Conservation (phyloP, 148 eudicot genomes). For the Agrostemma githago region DNA sequence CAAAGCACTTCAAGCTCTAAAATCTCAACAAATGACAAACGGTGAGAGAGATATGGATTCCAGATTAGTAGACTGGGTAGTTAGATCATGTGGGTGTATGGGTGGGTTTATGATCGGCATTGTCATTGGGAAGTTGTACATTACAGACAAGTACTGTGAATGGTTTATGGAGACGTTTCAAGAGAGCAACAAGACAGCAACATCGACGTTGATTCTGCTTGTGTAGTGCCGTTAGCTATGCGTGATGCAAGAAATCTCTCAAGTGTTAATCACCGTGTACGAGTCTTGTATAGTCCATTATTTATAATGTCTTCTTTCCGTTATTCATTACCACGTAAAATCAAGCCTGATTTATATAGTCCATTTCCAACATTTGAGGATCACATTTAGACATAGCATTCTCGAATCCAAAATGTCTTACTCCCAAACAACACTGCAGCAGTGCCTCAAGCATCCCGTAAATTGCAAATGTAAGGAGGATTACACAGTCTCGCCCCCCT, state of each 20-base stretch:
- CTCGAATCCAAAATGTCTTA: too few relatives aligned
- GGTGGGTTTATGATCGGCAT: constrained; percentile 26
- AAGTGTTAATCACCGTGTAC: too few relatives aligned
- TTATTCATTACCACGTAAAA: too few relatives aligned
- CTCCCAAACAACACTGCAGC: too few relatives aligned
- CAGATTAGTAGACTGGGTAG: constrained; percentile 23
- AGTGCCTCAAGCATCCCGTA: too few relatives aligned
- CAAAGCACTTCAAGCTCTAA: neutral
- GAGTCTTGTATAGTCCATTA: too few relatives aligned
- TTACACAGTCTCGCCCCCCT: too few relatives aligned
- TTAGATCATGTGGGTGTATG: constrained; percentile 24
- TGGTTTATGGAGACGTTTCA: constrained; percentile 21
- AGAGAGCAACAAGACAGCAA: neutral
- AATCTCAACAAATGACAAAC: neutral
- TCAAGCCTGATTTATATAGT: too few relatives aligned
- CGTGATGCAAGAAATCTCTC: neutral
- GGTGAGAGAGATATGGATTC: constrained; percentile 11
- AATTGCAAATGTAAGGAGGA: too few relatives aligned
- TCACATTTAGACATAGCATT: too few relatives aligned
- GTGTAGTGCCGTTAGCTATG: neutral
- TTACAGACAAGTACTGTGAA: constrained; percentile 18
- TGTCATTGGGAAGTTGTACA: constrained; percentile 22
- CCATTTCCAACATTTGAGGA: too few relatives aligned
- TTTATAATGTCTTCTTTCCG: too few relatives aligned
- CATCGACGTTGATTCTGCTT: neutral